Evolutionary conservation across 306 rosid species (phyloP).

Genomic region (Quercus gilva): DNA sequence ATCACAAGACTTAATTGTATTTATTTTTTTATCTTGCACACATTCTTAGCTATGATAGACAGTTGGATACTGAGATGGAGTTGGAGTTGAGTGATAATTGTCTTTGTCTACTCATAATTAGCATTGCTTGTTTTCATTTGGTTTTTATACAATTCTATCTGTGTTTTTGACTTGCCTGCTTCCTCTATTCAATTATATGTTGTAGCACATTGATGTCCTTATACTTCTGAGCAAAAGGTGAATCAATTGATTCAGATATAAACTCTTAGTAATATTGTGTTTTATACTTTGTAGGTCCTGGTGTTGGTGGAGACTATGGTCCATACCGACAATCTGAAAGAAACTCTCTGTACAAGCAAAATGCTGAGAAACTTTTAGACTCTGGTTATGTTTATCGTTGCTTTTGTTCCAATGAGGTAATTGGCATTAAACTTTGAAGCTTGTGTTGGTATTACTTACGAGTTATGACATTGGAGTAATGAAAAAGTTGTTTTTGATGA

Average conservation of each 20-base stretch:
- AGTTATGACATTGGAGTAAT: background rate
- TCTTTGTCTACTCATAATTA: no score
- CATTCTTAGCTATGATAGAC: no score
- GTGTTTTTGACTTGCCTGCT: no score
- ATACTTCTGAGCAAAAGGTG: background rate
- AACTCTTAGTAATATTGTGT: conserved; percentile 13
- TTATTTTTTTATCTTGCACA: background rate
- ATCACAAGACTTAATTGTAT: background rate
- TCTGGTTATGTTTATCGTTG: conserved; percentile 81
- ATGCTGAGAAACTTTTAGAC: conserved; percentile 76
- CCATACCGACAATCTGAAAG: conserved; percentile 95
- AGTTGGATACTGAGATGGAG: no score
- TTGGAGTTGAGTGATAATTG: background rate
- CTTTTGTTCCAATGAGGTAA: conserved; percentile 88
- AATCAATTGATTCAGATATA: background rate
- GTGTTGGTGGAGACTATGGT: conserved; percentile 90
- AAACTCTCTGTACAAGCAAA: conserved; percentile 70
- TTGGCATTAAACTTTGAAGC: background rate
- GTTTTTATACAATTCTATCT: background rate
- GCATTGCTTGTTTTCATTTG: background rate
- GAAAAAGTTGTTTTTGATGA: background rate
- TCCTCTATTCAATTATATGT: no score
- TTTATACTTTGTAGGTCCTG: conserved; percentile 63
- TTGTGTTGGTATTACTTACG: background rate
- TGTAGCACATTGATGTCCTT: background rate